These are phyloP conservation scores for Stemphylium beticola DNA, from an alignment of 2,329 filamentous ascomycete species.

Conservation along the genomic window DNA sequence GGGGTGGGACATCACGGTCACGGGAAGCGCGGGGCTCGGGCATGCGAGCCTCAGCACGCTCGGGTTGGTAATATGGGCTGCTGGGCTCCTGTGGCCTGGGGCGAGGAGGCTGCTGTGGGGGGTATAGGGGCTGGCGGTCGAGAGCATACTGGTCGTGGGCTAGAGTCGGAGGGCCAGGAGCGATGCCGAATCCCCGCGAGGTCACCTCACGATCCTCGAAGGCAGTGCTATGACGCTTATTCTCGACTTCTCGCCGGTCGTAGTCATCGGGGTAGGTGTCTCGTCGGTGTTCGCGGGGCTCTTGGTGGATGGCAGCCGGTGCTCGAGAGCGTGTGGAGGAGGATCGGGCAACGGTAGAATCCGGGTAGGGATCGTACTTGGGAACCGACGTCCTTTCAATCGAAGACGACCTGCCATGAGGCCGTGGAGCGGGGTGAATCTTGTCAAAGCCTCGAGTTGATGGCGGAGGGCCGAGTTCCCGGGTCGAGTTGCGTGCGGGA, in stretches of 20 bases:
- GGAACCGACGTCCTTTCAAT: slow-evolving; percentile 38
- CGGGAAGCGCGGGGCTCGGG: slow-evolving; percentile 33
- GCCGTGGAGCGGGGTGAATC: slow-evolving; percentile 55
- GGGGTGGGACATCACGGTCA: slow-evolving; percentile 31
- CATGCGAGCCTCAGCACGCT: slow-evolving; percentile 39
- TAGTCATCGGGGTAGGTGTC: slow-evolving; percentile 52
- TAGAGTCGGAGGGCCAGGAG: slow-evolving; percentile 23
- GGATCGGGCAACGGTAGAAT: slow-evolving; percentile 34
- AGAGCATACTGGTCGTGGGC: slow-evolving; percentile 48
- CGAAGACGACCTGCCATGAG: slow-evolving; percentile 38
- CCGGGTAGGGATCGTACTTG: slow-evolving; percentile 50
- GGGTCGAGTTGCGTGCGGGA: slow-evolving; percentile 43
- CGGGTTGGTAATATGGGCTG: slow-evolving; percentile 32
- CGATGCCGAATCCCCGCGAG: slow-evolving; percentile 57
- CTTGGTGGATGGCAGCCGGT: slow-evolving; percentile 57
- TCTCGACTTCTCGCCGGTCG: slow-evolving; percentile 50
- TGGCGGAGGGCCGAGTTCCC: slow-evolving; percentile 63
- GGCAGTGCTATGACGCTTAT: slow-evolving; percentile 43
- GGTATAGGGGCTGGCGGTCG: slow-evolving; percentile 44
- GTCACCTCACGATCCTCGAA: slow-evolving; percentile 54
- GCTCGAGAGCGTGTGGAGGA: slow-evolving; percentile 52
- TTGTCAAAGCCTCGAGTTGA: slow-evolving; percentile 74
- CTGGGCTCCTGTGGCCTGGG: slow-evolving; percentile 23
- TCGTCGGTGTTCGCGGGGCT: slow-evolving; percentile 50
- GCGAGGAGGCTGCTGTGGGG: slow-evolving; percentile 23